These are phyloP conservation scores for Scheffersomyces quercinus DNA, from an alignment of 1,139 yeast species.

Conservation along the genomic window DNA sequence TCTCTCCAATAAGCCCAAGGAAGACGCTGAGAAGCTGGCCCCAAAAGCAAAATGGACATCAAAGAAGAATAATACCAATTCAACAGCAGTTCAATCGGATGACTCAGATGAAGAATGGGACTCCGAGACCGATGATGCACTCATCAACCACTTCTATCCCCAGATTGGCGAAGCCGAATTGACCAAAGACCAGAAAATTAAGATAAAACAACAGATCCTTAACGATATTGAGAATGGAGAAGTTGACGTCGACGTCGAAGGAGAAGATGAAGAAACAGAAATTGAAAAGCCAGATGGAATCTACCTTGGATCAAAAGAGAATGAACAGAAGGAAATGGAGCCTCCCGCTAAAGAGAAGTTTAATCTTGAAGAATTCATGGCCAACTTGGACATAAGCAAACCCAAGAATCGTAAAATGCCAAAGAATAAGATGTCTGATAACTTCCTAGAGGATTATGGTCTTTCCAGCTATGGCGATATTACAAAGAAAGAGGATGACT, in stretches of 20 bases:
- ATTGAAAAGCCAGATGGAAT: conserved; percentile 3
- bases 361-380: conserved; percentile 28
- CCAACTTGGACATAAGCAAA: conserved; percentile 14
- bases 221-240: conserved; percentile 24
- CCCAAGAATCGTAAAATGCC: conserved; percentile 33
- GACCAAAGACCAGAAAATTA: conserved; percentile 36
- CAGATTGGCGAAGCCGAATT: conserved; percentile 34
- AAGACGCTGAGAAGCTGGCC: conserved; percentile 9
- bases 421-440: conserved; percentile 30
- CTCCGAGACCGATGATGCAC: conserved; percentile 44
- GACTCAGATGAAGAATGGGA: conserved; percentile 45
- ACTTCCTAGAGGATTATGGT: conserved; percentile 45
- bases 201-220: conserved; percentile 40
- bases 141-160: conserved; percentile 45
- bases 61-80: conserved; percentile 20
- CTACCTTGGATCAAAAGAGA: conserved; percentile 2
- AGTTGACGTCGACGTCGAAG: conserved; percentile 17
- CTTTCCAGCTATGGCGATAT: conserved; percentile 32
- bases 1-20: conserved; percentile 7
- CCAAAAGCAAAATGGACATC: conserved; percentile 38
- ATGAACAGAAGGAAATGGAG: conserved; percentile 2
- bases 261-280: conserved; percentile 10
- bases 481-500: conserved; percentile 26
- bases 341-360: conserved; percentile 5
- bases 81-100: conserved; percentile 18